phyloP scores from a whole-genome alignment of 2,329 filamentous ascomycete genomes.

The Fusarium neocosmosporiellum region DNA sequence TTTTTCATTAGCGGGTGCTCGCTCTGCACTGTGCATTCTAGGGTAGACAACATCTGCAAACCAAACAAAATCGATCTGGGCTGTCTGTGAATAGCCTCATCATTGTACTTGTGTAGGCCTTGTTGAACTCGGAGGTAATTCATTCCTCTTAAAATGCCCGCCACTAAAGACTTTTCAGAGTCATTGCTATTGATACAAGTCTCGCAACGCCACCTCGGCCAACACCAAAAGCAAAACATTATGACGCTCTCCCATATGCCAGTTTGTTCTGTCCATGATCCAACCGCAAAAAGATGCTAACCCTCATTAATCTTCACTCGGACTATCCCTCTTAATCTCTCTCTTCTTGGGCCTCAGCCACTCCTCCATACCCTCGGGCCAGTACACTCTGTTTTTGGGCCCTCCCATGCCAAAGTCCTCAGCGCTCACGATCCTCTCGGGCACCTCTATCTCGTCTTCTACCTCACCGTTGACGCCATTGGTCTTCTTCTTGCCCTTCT shows the following conservation, averaged over 20 bases:
- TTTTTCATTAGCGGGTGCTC: slow-evolving; percentile 9
- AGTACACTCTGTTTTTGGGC: slow-evolving; percentile 83
- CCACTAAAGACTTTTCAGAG: not conserved
- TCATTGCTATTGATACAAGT: not conserved
- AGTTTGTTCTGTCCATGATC: not conserved
- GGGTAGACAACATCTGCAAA: not conserved
- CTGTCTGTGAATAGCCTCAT: not conserved
- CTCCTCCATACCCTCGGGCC: slow-evolving; percentile 90
- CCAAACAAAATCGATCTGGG: not conserved
- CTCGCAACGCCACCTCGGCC: not conserved
- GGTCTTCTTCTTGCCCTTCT: slow-evolving; percentile 52
- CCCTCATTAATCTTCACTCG: slow-evolving; percentile 45
- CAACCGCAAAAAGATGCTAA: not conserved
- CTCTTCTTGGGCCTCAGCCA: slow-evolving; percentile 87
- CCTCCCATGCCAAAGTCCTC: slow-evolving; percentile 90
- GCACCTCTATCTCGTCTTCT: slow-evolving; percentile 52
- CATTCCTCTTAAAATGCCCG: not conserved
- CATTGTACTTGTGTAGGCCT: not conserved
- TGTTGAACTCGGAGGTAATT: not conserved
- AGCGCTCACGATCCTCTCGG: slow-evolving; percentile 63
- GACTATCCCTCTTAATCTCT: slow-evolving; percentile 62
- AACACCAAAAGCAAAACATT: not conserved
- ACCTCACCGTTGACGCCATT: slow-evolving; percentile 47
- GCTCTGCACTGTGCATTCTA: not conserved
- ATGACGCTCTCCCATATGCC: not conserved